Conservation (phyloP, 345 rosid genomes). For the Raphanus sativus region DNA sequence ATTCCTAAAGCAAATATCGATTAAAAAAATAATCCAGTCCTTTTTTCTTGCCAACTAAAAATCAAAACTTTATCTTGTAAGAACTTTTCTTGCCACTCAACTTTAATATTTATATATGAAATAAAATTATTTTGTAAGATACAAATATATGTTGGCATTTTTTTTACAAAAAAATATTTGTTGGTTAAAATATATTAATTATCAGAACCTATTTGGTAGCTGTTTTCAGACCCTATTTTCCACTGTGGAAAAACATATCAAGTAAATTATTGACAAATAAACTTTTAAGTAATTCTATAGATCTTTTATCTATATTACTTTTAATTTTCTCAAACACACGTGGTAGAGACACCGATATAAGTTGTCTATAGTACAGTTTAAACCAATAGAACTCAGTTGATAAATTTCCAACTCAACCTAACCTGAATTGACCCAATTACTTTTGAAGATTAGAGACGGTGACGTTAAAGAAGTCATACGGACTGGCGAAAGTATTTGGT, state of each 20-base stretch:
- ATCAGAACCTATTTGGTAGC: not conserved
- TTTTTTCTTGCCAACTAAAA: not conserved
- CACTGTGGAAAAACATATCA: not conserved
- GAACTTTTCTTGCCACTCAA: not conserved
- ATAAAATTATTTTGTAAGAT: not conserved
- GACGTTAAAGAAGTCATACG: constrained; percentile 43
- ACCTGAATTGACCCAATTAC: not conserved
- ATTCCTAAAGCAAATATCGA: constrained; percentile 3
- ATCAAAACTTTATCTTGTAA: not conserved
- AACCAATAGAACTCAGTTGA: not conserved
- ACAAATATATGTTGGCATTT: not conserved
- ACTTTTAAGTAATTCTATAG: not conserved
- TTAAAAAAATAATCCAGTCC: not conserved
- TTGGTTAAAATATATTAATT: not conserved
- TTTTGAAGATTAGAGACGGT: constrained; percentile 20
- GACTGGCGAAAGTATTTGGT: constrained; percentile 72
- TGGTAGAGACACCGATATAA: not conserved
- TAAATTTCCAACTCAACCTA: not conserved
- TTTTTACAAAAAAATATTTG: not conserved
- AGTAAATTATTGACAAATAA: not conserved
- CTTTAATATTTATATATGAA: not conserved
- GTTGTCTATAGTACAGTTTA: not conserved
- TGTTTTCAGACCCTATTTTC: not conserved
- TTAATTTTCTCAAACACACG: not conserved
- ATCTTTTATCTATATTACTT: not conserved